Evolutionary conservation across 2,329 filamentous ascomycete genomes (phyloP), one percentile per base, ranked within the genome.

Genomic region (Aspergillus novofumigatus): DNA sequence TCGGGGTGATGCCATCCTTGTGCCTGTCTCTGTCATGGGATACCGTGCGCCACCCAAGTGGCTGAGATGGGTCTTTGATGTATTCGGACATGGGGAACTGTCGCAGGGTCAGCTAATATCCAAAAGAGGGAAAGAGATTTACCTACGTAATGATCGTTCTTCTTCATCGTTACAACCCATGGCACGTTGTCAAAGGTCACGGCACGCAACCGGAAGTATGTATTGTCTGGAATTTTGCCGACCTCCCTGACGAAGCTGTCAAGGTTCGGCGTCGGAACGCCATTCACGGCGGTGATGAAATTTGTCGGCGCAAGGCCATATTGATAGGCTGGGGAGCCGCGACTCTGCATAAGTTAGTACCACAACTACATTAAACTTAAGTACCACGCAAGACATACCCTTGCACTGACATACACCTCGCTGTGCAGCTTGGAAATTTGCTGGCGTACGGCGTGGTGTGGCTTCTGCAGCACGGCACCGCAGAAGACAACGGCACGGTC

Each of bases 131-230:
- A 20, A 23, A 41, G 42, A 4, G 32, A 6, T 17, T 17, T 17
- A 71, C 77, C 69, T 67, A 81, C 79, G 73, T 99, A 99, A 75
- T 99, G 94, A 72, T 99, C 93, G 67, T 97, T 97, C 84, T 97
- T 97, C 86, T 99, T 99, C 90, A 99, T 96, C 8, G 94, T 99
- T 42, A 95, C 91, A n/a, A 99, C 92, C 92, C 94, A 99, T 3
- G 93, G 93, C 9, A 99, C 92, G 68, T 95, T 96, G 74, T 99
- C 94, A 69, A 99, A 99, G 0, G 94, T 97, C 73, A 97, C 91
- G n/a, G 94, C 91, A 73, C 93, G 92, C 53, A 99, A 82, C 20
- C 94, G 87, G 86, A 99, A 99, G 77, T 99, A 99, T 1, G 92
- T 96, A 70, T 99, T 99, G 67, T 99, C 92, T 0, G 91, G 90